Evolutionary conservation across 2,329 filamentous ascomycete species (phyloP), one percentile per base, ranked within the genome.

Genomic region (Rugonectria rugulosa): DNA sequence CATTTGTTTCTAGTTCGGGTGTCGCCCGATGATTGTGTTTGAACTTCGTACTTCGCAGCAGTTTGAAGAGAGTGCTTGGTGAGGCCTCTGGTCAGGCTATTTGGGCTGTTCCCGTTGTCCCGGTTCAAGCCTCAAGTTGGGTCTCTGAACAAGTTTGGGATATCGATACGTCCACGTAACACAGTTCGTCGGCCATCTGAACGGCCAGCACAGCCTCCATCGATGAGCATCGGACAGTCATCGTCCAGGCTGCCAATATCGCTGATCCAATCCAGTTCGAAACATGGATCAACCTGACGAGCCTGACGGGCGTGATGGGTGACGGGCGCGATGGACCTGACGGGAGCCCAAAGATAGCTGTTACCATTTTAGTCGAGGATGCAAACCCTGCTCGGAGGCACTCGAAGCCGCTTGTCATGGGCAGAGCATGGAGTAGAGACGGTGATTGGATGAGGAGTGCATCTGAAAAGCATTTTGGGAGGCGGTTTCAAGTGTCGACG

Each of bases 401-500:
- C 19, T 41, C 17, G 26, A 24, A 31, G 36, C 26, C 36, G 24
- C 34, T 17, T 8, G n/a, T n/a, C n/a, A n/a, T n/a, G n/a, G n/a
- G n/a, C n/a, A n/a, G n/a, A n/a, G n/a, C n/a, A n/a, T n/a, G 15
- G 23, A 26, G 27, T 36, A 24, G 27, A 14, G 23, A 5, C 24
- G 17, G 32, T 38, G 43, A 36, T 46, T 46, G 50, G 36, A 21
- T 14, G 9, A 21, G n/a, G 24, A 24, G 12, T 6, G 23, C 52
- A 41, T 32, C 34, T 29, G 52, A n/a, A n/a, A 32, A 43, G 52
- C 31, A 49, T n/a, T 48, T 27, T 32, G 29, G 36, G 40, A 40
- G 45, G 52, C 52, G 52, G 52, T 55, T 55, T 55, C 52, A 55
- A 40, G 45, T 55, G 21, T 45, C 26, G 34, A 34, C 19, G 15